Evolutionary conservation across 495 filamentous ascomycete genomes (phyloP), one percentile per base, ranked within the genome.

Genomic region (Parmelia sp.): DNA sequence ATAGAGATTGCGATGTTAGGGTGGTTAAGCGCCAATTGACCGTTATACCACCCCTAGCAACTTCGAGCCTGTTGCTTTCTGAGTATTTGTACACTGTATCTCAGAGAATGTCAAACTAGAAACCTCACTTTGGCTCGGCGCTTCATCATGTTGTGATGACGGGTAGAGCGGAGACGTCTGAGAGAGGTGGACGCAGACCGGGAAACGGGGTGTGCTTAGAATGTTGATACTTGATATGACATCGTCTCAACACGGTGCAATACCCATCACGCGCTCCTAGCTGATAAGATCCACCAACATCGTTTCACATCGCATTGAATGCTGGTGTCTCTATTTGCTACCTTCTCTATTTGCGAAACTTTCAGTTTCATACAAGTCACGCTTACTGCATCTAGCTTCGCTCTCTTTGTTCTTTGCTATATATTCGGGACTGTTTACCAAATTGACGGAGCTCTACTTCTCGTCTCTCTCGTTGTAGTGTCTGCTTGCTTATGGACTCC

Each of bases 261-360:
- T 64, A 33, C 68, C 66, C 7, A 70, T 68, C 11, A 80, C 72
- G 42, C 81, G 77, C 57, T 74, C 61, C 47, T 85, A 80, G 8
- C 79, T 74, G 0, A 86, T 74, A 81, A 86, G 85, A 14, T 75
- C 76, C 59, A 81, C 80, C 57, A 87, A 70, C 49, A 84, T 31
- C 44, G 71, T 74, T 83, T 81, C 1, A 82, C 81, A 15, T 77
- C 74, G 7, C 78, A 76, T 36, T 76, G 25, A 21, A 67, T 19
- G 11, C 66, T 61, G 9, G 60, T 78, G 69, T 47, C 8, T 31
- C 63, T 65, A 61, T 70, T 21, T 40, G 76, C 29, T 62, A 72
- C 57, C 8, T 69, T 74, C 33, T 71, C 69, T 14, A 57, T 56
- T 60, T 76, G 73, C 29, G 86, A 72, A 76, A 80, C 83, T 9